These are phyloP conservation scores for Polygonum aviculare DNA, from an alignment of 148 eudicot genomes.

Conservation along the genomic window DNA sequence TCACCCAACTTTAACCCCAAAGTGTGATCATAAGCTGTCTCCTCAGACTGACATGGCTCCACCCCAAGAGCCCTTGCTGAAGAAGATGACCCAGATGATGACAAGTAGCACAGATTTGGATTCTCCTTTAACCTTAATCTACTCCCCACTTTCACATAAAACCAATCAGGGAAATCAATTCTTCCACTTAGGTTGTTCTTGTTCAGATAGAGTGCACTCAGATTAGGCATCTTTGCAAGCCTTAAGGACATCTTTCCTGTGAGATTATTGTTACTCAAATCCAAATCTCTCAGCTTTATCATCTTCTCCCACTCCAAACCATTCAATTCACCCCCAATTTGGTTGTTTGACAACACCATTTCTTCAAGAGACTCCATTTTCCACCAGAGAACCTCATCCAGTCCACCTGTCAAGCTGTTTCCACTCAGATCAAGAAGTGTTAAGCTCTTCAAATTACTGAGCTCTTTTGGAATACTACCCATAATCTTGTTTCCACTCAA, in stretches of 20 bases:
- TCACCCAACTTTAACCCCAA: constrained; percentile 17
- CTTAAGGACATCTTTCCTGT: constrained; percentile 51
- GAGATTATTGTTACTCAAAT: constrained; percentile 57
- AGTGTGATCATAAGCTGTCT: constrained; percentile 10
- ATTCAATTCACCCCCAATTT: constrained; percentile 52
- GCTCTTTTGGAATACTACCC: constrained; percentile 46
- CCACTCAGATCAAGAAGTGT: constrained; percentile 68
- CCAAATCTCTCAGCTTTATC: constrained; percentile 54
- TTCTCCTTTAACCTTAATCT: constrained; percentile 78
- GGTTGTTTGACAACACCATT: constrained; percentile 61
- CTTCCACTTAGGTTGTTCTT: constrained; percentile 71
- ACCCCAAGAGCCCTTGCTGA: constrained; percentile 50
- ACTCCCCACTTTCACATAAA: constrained; percentile 71
- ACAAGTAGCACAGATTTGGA: constrained; percentile 54
- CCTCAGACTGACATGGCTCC: constrained; percentile 39
- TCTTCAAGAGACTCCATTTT: constrained; percentile 61
- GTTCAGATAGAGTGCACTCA: constrained; percentile 60
- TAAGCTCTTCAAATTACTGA: constrained; percentile 45
- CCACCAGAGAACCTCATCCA: constrained; percentile 34
- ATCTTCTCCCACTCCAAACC: constrained; percentile 49
- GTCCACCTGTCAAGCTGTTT: constrained; percentile 61
- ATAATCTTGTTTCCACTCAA: constrained; percentile 53
- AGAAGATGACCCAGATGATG: constrained; percentile 11
- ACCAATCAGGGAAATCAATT: constrained; percentile 41
- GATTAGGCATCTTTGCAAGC: constrained; percentile 39